Evolutionary conservation across 176 grass and related monocot genomes (phyloP), one percentile per base, ranked within the genome.

Genomic region (Oryza glaberrima): DNA sequence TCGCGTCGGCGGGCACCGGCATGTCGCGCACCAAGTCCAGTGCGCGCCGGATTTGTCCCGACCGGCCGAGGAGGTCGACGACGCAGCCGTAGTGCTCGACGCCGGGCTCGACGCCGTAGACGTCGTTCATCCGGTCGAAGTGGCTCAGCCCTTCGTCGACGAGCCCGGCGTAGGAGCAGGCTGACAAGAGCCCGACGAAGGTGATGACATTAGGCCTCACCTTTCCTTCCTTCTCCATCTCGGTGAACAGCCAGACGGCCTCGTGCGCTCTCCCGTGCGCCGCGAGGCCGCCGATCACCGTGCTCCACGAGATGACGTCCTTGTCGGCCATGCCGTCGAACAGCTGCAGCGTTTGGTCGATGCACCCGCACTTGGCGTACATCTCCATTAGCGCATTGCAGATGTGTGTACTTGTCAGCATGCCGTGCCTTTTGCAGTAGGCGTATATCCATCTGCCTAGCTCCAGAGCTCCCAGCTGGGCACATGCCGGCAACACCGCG

Each of bases 221-320:
- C 70, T 52, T 86, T 15, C 70, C 77, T 17, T 84, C 85, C 1
- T 66, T 48, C 16, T 90, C 90, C 93, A 94, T 94, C 44, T 73
- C 40, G 7, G 32, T 28, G 19, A 92, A 94, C 78, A 92, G 17
- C 15, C 45, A 5, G 75, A 92, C 78, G 2, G 93, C 90, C 56
- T 88, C 85, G 3, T 8, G 43, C 6, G 90, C 93, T 72, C 87
- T 79, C 7, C 87, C 87, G 32, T 94, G 93, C 3, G 70, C 75
- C 6, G 90, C 93, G 4, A 92, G 85, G 35, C 87, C 90, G 0
- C 34, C 47, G 16, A 92, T 90, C 41, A 66, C 82, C 16, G 90
- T 92, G 85, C 93, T 90, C 90, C 93, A 94, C 0, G 93, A 90
- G 65, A 94, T 81, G 65, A 94, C 90, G 15, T 94, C 93, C 70